Percentiles rank a stretch among this genome's conserved stretches.
These are phyloP conservation scores for Isabelozyma gotoi DNA, from an alignment of 805 yeast genomes.

Conservation along the genomic window DNA sequence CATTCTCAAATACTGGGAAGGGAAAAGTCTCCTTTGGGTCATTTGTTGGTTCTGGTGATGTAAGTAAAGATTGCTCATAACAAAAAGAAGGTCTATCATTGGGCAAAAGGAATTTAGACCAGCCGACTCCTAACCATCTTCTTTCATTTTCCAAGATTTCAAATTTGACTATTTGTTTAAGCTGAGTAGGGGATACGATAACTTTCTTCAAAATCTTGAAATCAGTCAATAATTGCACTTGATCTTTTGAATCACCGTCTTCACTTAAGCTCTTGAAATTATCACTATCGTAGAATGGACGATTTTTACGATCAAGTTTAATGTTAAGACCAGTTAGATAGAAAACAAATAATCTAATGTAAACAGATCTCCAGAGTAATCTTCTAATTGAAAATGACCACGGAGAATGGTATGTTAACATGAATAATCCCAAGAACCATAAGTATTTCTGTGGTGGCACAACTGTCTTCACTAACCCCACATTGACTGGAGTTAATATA, in stretches of 20 bases:
- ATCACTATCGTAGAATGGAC: slow-evolving; percentile 9
- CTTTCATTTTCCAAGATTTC: slow-evolving; percentile 57
- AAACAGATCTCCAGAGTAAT: slow-evolving; percentile 51
- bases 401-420: slow-evolving; percentile 47
- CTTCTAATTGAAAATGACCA: slow-evolving; percentile 46
- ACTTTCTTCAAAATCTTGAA: slow-evolving; percentile 39
- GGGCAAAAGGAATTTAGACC: slow-evolving; percentile 52
- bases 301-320: slow-evolving; percentile 10
- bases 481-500: slow-evolving; percentile 45
- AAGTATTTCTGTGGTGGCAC: slow-evolving; percentile 32
- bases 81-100: slow-evolving; percentile 52
- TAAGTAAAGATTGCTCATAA: slow-evolving; percentile 32
- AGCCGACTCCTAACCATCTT: slow-evolving; percentile 62
- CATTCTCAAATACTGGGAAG: slow-evolving; percentile 45
- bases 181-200: slow-evolving; percentile 38
- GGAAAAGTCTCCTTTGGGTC: slow-evolving; percentile 34
- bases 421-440: slow-evolving; percentile 36
- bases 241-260: neutral
- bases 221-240: slow-evolving; percentile 26
- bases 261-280: slow-evolving; percentile 12
- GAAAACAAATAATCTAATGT: slow-evolving; percentile 35
- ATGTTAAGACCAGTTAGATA: slow-evolving; percentile 43
- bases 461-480: slow-evolving; percentile 30
- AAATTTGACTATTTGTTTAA: slow-evolving; percentile 50
- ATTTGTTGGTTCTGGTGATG: slow-evolving; percentile 23